Evolutionary conservation across 164 flowering plant genomes (phyloP), one percentile per base, ranked within the genome.

Genomic region (Magnolia changhungtana): DNA sequence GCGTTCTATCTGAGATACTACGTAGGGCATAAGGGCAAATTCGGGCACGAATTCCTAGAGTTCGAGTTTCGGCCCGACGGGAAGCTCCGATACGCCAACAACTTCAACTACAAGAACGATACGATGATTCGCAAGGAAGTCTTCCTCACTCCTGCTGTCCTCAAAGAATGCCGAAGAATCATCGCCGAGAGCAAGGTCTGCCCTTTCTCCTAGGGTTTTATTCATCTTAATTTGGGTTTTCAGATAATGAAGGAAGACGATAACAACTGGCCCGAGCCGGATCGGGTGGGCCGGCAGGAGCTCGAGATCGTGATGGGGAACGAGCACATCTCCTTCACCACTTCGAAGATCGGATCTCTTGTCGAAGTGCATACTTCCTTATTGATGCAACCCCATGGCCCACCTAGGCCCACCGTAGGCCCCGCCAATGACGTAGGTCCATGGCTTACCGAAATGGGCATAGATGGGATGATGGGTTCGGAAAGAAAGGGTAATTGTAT

Each of bases 181-280:
- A 90, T 95, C 77, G 49, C 92, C 72, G 97, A 91, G 27, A 90
- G 96, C 86, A 98, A 95, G 92, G 98, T 90, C 64, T 16, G 14
- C 31, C 9, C 10, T 49, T 65, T 71, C 27, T 19, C 20, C 45
- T 74, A 50, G 52, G 24, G 59, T 7, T 76, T 50, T 63, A 18
- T 31, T 45, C 23, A 73, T 29, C 64, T 49, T 67, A 51, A 23
- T 68, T 74, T 49, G 63, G 23, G 23, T 49, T 24, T 80, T 21
- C 52, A 95, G 98, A 93, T 95, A 27, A 88, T 95, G 97, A 93
- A 91, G 91, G 99, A 95, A 87, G 98, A 92, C 83, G 99, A 93
- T 77, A 85, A 77, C 81, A 89, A 89, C 75, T 95, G 99, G 99
- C 99, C 99, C 3, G 98, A 92, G 71, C 99, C 98, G 3, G 98